These are phyloP conservation scores for Arabidopsis arenosa DNA, from an alignment of 345 rosid genomes.

Conservation along the genomic window DNA sequence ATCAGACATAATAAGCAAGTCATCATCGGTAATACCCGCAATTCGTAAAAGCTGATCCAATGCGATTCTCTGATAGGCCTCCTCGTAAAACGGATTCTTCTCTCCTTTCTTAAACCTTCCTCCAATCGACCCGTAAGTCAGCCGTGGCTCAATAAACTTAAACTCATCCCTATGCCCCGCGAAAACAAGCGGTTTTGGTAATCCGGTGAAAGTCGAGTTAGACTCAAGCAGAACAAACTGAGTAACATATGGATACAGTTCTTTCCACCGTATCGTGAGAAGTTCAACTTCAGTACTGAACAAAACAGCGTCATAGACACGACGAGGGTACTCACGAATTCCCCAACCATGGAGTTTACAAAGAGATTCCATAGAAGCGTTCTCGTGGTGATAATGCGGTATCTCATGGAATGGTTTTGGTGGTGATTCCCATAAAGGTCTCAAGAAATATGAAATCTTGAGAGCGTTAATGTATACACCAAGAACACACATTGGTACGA, in stretches of 20 bases:
- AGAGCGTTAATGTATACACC: slow-evolving; percentile 69
- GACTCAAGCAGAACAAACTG: slow-evolving; percentile 87
- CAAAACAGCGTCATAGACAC: slow-evolving; percentile 81
- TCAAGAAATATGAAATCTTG: slow-evolving; percentile 79
- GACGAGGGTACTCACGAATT: slow-evolving; percentile 81
- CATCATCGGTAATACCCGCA: slow-evolving; percentile 82
- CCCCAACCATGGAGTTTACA: slow-evolving; percentile 93
- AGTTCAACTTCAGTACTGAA: slow-evolving; percentile 83
- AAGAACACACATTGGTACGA: slow-evolving; percentile 74
- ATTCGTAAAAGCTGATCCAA: slow-evolving; percentile 72
- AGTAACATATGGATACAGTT: slow-evolving; percentile 74
- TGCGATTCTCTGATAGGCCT: slow-evolving; percentile 81
- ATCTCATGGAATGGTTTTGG: slow-evolving; percentile 78
- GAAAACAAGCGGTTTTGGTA: slow-evolving; percentile 64
- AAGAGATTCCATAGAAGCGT: slow-evolving; percentile 75
- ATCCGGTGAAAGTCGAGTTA: slow-evolving; percentile 79
- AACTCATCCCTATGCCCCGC: slow-evolving; percentile 62
- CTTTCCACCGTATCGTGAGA: slow-evolving; percentile 78
- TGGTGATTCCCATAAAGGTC: slow-evolving; percentile 89
- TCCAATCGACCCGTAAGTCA: slow-evolving; percentile 77
- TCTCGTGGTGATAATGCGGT: slow-evolving; percentile 83
- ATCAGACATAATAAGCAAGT: slow-evolving; percentile 85
- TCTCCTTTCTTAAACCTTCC: slow-evolving; percentile 79
- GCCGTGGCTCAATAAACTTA: slow-evolving; percentile 72
- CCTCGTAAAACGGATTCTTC: slow-evolving; percentile 82